Conservation (phyloP, 108 stramenopile genomes). For the Skeletonema potamos region DNA sequence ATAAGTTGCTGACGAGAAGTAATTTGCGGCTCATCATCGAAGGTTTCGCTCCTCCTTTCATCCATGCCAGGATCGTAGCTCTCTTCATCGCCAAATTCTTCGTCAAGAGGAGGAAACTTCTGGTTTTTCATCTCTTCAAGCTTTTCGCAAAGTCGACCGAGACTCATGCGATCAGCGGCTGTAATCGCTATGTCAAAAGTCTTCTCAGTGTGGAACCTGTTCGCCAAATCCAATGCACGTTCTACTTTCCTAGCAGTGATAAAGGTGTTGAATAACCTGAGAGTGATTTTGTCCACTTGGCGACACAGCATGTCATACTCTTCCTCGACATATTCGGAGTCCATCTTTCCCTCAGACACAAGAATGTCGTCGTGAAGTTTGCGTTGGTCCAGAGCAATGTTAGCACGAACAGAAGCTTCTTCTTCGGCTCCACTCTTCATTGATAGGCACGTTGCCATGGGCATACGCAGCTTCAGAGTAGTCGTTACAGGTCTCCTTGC, state of each 20-base stretch:
- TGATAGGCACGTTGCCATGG: conserved; percentile 51
- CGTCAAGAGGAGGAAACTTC: conserved; percentile 48
- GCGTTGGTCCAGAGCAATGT: conserved; percentile 69
- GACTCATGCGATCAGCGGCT: conserved; percentile 55
- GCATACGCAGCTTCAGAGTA: conserved; percentile 68
- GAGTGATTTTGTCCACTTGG: conserved; percentile 79
- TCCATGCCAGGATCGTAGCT: conserved; percentile 10
- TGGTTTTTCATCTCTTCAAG: conserved; percentile 58
- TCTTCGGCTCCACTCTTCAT: conserved; percentile 57
- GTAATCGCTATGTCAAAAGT: conserved; percentile 74
- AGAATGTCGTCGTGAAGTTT: conserved; percentile 51
- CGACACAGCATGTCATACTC: conserved; percentile 60
- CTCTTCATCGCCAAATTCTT: conserved; percentile 39
- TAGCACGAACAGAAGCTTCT: conserved; percentile 72
- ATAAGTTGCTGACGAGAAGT: conserved; percentile 11
- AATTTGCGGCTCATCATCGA: conserved; percentile 22
- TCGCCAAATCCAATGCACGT: conserved; percentile 63
- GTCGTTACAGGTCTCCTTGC: conserved; percentile 75
- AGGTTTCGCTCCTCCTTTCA: conserved; percentile 17
- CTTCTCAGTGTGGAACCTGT: conserved; percentile 72
- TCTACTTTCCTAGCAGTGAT: conserved; percentile 72
- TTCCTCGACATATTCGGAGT: conserved; percentile 57
- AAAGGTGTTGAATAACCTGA: conserved; percentile 64
- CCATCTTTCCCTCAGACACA: conserved; percentile 29
- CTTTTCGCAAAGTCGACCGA: conserved; percentile 57